These are phyloP conservation scores for Trifolium pratense DNA, from an alignment of 306 rosid species.

Conservation along the genomic window DNA sequence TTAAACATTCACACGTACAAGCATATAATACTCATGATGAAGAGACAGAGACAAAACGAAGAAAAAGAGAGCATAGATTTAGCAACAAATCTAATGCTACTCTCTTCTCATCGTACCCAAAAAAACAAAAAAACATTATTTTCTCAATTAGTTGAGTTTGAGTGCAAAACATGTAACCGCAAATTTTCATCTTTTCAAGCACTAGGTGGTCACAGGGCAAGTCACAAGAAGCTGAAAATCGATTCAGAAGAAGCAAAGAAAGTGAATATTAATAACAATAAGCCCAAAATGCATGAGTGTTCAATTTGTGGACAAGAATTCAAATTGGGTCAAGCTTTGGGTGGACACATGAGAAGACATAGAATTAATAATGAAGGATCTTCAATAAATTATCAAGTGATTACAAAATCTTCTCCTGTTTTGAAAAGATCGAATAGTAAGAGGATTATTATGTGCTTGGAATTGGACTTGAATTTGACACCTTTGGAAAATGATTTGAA, in stretches of 20 bases:
- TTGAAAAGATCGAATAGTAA: slow-evolving; percentile 59
- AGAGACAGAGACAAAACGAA: slow-evolving; percentile 51
- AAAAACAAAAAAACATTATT: background rate
- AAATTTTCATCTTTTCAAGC: slow-evolving; percentile 60
- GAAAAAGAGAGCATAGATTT: slow-evolving; percentile 33
- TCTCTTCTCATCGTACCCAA: slow-evolving; percentile 18
- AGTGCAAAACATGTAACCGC: slow-evolving; percentile 55
- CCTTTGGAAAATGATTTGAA: slow-evolving; percentile 87
- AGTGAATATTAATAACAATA: too few relatives aligned
- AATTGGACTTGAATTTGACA: slow-evolving; percentile 79
- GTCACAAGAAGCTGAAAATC: slow-evolving; percentile 48
- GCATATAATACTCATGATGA: slow-evolving; percentile 31
- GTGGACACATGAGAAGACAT: slow-evolving; percentile 89
- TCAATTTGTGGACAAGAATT: slow-evolving; percentile 68
- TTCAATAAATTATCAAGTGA: slow-evolving; percentile 14
- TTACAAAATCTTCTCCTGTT: slow-evolving; percentile 45
- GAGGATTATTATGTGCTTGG: slow-evolving; percentile 56
- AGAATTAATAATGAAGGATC: slow-evolving; percentile 31
- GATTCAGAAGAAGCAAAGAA: slow-evolving; percentile 20
- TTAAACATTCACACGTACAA: background rate
- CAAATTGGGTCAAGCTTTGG: slow-evolving; percentile 77
- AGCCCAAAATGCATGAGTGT: slow-evolving; percentile 57
- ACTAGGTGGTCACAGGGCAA: slow-evolving; percentile 50
- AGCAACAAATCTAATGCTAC: slow-evolving; percentile 29
- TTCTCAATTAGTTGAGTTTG: background rate